These are phyloP conservation scores for Clonostachys sp. DNA, from an alignment of 2,329 filamentous ascomycete genomes.

Conservation along the genomic window DNA sequence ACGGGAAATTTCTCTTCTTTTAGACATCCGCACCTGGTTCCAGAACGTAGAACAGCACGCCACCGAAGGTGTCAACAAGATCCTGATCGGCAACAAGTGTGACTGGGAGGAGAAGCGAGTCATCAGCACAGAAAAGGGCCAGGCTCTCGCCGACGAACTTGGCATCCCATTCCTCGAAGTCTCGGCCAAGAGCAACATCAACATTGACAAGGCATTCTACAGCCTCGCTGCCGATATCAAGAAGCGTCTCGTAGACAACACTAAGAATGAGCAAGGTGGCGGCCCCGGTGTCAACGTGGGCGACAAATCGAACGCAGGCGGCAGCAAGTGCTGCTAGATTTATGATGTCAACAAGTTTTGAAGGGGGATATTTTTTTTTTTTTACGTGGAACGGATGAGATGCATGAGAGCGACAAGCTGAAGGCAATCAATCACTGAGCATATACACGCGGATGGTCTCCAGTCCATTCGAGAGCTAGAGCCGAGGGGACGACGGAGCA, in stretches of 20 bases:
- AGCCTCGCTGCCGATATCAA: slow-evolving; percentile 94
- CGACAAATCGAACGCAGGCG: slow-evolving; percentile 49
- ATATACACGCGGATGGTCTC: not conserved
- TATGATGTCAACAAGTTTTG: not conserved
- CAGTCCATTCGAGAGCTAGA: not conserved
- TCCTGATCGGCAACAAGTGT: slow-evolving; percentile 99
- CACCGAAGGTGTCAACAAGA: slow-evolving; percentile 98
- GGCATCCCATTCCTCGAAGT: slow-evolving; percentile 98
- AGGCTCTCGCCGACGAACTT: slow-evolving; percentile 90
- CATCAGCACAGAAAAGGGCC: slow-evolving; percentile 87
- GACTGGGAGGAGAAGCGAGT: slow-evolving; percentile 99
- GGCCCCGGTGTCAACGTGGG: slow-evolving; percentile 64
- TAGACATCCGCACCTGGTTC: slow-evolving; percentile 99
- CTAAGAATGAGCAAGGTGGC: slow-evolving; percentile 65
- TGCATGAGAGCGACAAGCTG: not conserved
- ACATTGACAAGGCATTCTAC: slow-evolving; percentile 98
- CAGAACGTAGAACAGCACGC: slow-evolving; percentile 98
- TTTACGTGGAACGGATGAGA: not conserved
- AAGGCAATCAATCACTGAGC: not conserved
- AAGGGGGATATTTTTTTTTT: not conserved
- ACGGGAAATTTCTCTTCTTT: slow-evolving; percentile 8
- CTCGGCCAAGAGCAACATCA: slow-evolving; percentile 98
- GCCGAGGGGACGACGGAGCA: not conserved
- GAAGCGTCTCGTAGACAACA: slow-evolving; percentile 92
- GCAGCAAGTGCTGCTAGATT: slow-evolving; percentile 72